A percentile compares a stretch with the other conserved stretches of the same genome.
These are phyloP conservation scores for Ganoderma sinense DNA, from an alignment of 1,284 basidiomycete genomes.

Conservation along the genomic window DNA sequence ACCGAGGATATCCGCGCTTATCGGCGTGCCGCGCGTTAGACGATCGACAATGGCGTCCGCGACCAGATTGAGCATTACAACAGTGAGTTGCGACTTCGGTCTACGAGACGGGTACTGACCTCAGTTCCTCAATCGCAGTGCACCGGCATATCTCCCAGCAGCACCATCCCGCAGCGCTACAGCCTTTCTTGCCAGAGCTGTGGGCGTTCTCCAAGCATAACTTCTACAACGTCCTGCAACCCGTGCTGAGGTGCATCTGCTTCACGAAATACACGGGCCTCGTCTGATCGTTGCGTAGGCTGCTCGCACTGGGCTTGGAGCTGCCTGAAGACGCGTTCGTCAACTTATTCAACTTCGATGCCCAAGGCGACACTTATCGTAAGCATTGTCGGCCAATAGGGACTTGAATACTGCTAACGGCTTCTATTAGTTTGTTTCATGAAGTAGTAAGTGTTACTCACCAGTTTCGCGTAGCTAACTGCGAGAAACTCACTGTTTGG, in stretches of 20 bases:
- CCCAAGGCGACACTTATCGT: slow-evolving; percentile 40
- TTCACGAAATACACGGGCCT: slow-evolving; percentile 14
- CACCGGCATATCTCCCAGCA: slow-evolving; percentile 53
- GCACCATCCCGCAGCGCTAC: slow-evolving; percentile 55
- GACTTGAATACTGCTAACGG: background rate
- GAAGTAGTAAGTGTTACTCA: slow-evolving; percentile 41
- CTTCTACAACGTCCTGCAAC: slow-evolving; percentile 57
- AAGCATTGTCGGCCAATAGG: background rate
- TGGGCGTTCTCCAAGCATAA: slow-evolving; percentile 57
- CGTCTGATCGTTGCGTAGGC: slow-evolving; percentile 37
- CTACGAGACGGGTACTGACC: slow-evolving; percentile 36
- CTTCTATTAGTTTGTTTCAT: slow-evolving; percentile 40
- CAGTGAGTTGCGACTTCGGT: slow-evolving; percentile 43
- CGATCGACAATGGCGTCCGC: slow-evolving; percentile 40
- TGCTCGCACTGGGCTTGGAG: slow-evolving; percentile 48
- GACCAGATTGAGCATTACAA: slow-evolving; percentile 68
- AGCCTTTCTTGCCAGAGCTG: slow-evolving; percentile 66
- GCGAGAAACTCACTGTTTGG: background rate
- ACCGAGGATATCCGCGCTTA: too few species aligned
- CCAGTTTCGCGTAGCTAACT: too few species aligned
- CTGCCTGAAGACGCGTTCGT: slow-evolving; percentile 44
- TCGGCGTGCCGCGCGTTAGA: slow-evolving; percentile 34
- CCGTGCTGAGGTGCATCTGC: slow-evolving; percentile 52
- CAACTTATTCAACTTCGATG: slow-evolving; percentile 38
- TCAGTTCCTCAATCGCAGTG: slow-evolving; percentile 42